Percentiles rank a stretch among this genome's conserved stretches.
Conservation (phyloP, 805 yeast genomes). For the Yarrowia deformans region DNA sequence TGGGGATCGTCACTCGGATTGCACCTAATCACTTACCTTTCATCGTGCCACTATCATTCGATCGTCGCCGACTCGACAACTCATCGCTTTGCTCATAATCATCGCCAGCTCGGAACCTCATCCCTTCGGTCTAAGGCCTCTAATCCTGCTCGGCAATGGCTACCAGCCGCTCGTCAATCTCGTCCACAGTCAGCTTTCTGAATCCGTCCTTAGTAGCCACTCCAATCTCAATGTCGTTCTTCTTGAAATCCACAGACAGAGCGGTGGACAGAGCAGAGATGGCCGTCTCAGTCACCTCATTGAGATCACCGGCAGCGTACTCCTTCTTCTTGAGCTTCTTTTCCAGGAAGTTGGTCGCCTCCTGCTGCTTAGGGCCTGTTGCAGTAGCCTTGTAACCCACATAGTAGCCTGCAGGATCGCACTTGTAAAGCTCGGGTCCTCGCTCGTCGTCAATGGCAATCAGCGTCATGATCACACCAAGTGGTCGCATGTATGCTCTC, state of each 20-base stretch:
- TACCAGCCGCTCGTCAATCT: constrained; percentile 92
- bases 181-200: constrained; percentile 76
- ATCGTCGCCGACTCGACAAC: too few species aligned
- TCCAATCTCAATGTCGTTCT: constrained; percentile 92
- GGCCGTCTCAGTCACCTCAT: constrained; percentile 85
- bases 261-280: constrained; percentile 86
- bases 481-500: constrained; percentile 97
- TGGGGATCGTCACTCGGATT: too few species aligned
- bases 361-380: constrained; percentile 98
- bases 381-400: constrained; percentile 91
- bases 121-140: neutral
- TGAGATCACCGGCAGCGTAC: constrained; percentile 81
- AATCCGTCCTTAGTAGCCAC: constrained; percentile 79
- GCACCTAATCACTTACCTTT: too few species aligned
- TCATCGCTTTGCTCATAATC: too few species aligned
- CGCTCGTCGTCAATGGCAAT: constrained; percentile 85
- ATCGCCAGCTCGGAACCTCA: too few species aligned
- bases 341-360: constrained; percentile 86
- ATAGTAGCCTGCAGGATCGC: constrained; percentile 97
- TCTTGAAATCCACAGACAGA: constrained; percentile 90
- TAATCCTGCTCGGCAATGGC: constrained; percentile 97
- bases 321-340: constrained; percentile 83
- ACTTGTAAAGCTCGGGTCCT: constrained; percentile 89
- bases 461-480: constrained; percentile 92
- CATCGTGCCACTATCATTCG: too few species aligned